Percentiles rank a stretch among this genome's conserved stretches.
These are phyloP conservation scores for Diaporthe sp. DNA, from an alignment of 2,329 filamentous ascomycete genomes.

Conservation along the genomic window DNA sequence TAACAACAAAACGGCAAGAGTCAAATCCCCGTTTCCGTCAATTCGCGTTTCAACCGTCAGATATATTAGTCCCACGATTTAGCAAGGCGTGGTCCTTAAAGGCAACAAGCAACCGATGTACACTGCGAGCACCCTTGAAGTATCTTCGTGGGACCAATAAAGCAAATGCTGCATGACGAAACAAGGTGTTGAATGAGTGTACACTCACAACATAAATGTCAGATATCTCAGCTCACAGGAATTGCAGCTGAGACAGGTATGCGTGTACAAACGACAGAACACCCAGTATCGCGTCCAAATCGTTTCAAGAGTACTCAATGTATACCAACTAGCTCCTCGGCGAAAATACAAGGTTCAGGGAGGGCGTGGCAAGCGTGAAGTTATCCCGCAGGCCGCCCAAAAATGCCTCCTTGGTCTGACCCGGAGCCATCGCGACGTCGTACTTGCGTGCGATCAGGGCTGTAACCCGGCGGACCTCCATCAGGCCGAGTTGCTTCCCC, in stretches of 20 bases:
- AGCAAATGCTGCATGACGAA: neutral
- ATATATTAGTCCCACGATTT: neutral
- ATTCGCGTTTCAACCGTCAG: neutral
- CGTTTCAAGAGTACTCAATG: neutral
- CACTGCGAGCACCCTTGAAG: neutral
- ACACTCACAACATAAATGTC: no score
- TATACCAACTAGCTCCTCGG: neutral
- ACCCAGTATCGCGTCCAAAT: no score
- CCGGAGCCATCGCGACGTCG: slow-evolving; percentile 35
- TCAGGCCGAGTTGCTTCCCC: slow-evolving; percentile 31
- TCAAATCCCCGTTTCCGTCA: neutral
- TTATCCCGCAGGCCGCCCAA: slow-evolving; percentile 38
- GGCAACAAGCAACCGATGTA: no score
- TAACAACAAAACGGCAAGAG: no score
- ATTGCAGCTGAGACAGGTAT: neutral
- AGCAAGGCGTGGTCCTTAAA: neutral
- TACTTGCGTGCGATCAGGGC: slow-evolving; percentile 37
- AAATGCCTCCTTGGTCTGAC: slow-evolving; percentile 37
- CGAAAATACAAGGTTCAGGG: slow-evolving; percentile 21
- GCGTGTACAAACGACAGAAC: neutral
- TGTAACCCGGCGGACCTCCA: slow-evolving; percentile 30
- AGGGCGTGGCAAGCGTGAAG: slow-evolving; percentile 33
- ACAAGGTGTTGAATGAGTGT: neutral
- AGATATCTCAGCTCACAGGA: neutral
- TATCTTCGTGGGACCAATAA: neutral